phyloP scores from a whole-genome alignment of 192 early-diverging fungal genomes.

The Backusella macrospora region DNA sequence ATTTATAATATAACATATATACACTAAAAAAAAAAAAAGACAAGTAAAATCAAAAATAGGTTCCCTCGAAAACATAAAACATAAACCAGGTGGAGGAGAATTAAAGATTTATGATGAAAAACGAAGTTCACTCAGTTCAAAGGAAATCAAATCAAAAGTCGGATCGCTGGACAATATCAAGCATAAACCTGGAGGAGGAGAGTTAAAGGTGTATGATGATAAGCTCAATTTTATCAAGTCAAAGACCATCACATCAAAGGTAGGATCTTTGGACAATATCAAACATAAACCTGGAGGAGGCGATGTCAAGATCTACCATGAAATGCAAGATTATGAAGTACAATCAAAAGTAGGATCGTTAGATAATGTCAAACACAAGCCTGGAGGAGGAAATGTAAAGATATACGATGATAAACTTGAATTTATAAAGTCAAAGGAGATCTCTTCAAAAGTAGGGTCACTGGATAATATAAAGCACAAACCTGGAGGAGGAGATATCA shows the following conservation, averaged over 20 bases:
- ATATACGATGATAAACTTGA: conserved; percentile 11
- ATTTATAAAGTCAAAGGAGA: conserved; percentile 16
- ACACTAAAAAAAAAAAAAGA: not conserved
- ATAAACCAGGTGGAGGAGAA: conserved; percentile 3
- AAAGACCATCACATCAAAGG: not conserved
- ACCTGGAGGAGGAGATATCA: not conserved
- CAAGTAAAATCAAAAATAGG: conserved; percentile 22
- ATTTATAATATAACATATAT: not conserved
- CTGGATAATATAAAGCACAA: not conserved
- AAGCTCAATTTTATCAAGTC: not conserved
- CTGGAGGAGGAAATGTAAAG: not conserved
- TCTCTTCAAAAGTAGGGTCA: not conserved
- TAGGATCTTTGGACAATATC: not conserved
- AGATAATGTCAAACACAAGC: conserved; percentile 20
- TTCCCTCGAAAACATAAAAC: not conserved
- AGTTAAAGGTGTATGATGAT: not conserved
- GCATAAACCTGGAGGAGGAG: conserved; percentile 21
- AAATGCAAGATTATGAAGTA: not conserved
- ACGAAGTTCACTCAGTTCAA: not conserved
- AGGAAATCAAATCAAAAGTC: not conserved
- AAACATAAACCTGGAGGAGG: conserved; percentile 7
- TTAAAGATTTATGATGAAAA: conserved; percentile 17
- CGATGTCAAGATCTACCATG: conserved; percentile 11
- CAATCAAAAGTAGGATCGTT: not conserved
- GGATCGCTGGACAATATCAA: conserved; percentile 9